Percentiles rank a stretch among this genome's conserved stretches.
Conservation (phyloP, 371 early-diverging fungal species). For the Batkoa obscura region DNA sequence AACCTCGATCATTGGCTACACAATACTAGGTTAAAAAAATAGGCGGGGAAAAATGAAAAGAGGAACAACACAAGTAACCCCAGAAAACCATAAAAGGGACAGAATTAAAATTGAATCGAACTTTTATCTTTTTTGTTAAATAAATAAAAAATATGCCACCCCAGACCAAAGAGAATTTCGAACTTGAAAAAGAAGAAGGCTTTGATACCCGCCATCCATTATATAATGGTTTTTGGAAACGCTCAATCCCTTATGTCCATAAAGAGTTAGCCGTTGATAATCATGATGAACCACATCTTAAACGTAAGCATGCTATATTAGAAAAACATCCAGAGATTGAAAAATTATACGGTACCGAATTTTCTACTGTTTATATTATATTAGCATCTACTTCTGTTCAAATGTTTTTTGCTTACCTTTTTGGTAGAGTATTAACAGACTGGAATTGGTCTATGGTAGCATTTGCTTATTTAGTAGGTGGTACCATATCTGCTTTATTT, state of each 20-base stretch:
- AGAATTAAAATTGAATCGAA: no score
- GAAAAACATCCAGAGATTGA: conserved; percentile 74
- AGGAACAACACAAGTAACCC: no score
- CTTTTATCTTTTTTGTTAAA: no score
- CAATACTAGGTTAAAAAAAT: no score
- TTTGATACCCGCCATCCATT: conserved; percentile 51
- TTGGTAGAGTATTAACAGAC: conserved; percentile 36
- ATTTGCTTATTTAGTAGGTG: conserved; percentile 64
- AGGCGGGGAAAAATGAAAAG: no score
- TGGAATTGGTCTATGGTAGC: conserved; percentile 37
- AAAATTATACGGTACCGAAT: conserved; percentile 65
- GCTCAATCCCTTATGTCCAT: conserved; percentile 53
- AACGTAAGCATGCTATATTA: conserved; percentile 74
- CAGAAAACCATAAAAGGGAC: no score
- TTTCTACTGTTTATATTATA: conserved; percentile 52
- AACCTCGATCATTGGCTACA: no score
- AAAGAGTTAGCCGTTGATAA: conserved; percentile 63
- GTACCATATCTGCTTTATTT: conserved; percentile 50
- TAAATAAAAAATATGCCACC: background rate
- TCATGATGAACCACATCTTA: conserved; percentile 88
- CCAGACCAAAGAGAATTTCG: background rate
- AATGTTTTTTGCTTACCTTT: conserved; percentile 52
- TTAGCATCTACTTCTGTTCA: conserved; percentile 45
- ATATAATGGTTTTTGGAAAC: conserved; percentile 68
- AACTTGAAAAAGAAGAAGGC: background rate